A percentile compares a stretch with the other conserved stretches of the same genome.
These are phyloP conservation scores for Solanum clarkiae DNA, from an alignment of 257 asterid genomes.

Conservation along the genomic window DNA sequence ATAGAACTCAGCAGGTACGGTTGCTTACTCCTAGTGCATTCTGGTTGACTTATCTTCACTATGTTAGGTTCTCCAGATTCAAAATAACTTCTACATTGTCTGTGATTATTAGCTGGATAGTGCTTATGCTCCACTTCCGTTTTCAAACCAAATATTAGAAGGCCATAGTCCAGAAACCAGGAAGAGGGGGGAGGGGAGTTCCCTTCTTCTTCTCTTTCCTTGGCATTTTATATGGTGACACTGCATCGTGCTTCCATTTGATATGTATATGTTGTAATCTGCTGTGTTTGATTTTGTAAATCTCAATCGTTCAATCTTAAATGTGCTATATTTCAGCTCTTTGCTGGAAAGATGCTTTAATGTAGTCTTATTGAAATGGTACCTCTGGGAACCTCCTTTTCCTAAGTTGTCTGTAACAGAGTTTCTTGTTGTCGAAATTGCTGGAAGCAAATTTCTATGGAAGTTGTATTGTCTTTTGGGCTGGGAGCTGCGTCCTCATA, in stretches of 20 bases:
- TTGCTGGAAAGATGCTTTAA: background rate
- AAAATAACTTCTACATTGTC: background rate
- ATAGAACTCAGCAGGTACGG: constrained; percentile 85
- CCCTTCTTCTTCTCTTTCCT: background rate
- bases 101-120: background rate
- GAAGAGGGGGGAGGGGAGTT: background rate
- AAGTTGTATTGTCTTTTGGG: background rate
- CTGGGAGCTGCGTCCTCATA: background rate
- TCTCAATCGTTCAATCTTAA: background rate
- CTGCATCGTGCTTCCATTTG: background rate
- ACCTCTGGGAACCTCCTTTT: background rate
- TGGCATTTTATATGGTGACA: background rate
- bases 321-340: background rate
- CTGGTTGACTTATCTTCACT: background rate
- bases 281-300: background rate
- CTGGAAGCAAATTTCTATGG: background rate
- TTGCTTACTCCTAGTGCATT: background rate
- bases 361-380: background rate
- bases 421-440: background rate
- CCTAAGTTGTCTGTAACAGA: background rate
- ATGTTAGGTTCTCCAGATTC: background rate
- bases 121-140: background rate
- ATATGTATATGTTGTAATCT: background rate
- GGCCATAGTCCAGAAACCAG: background rate
- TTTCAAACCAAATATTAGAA: background rate